Evolutionary conservation across 805 yeast genomes (phyloP).

Genomic region (Blastobotrys parvus): DNA sequence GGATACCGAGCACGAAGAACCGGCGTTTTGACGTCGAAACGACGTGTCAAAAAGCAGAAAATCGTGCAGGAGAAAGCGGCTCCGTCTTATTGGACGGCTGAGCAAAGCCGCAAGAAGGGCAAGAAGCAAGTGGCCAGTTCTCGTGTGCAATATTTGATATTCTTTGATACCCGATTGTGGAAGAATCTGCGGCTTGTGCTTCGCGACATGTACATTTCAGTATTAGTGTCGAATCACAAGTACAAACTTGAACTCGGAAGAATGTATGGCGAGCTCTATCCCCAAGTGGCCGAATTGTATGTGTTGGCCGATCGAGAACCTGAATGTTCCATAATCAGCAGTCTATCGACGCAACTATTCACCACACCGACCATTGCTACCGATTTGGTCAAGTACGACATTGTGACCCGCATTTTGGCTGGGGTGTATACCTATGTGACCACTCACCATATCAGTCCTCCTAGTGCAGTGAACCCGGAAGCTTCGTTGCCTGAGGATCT

Average conservation of each 20-base stretch:
- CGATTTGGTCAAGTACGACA: conserved; percentile 54
- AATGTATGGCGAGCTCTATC: conserved; percentile 79
- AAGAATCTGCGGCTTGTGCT: conserved; percentile 47
- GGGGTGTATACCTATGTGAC: conserved; percentile 57
- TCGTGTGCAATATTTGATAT: conserved; percentile 50
- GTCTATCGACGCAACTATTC: conserved; percentile 75
- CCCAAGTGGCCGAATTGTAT: conserved; percentile 62
- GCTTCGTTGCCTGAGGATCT: conserved; percentile 26
- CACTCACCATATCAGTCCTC: conserved; percentile 39
- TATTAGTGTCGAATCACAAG: conserved; percentile 50
- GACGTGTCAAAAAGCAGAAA: too few species aligned
- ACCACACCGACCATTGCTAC: conserved; percentile 80
- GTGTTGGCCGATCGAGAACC: conserved; percentile 79
- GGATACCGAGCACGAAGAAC: too few species aligned
- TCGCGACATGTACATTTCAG: conserved; percentile 57
- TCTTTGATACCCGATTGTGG: conserved; percentile 68
- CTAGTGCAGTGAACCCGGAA: conserved; percentile 33
- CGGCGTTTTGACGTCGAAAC: too few species aligned
- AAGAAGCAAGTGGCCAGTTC: background rate
- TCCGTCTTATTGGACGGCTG: background rate
- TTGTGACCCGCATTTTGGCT: conserved; percentile 52
- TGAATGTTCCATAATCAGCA: conserved; percentile 64
- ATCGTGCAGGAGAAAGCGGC: background rate
- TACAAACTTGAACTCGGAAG: conserved; percentile 56
- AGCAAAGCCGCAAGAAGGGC: background rate